These are phyloP conservation scores for Acanthamoeba royreba DNA, from an alignment of 208 protist genomes.

Conservation along the genomic window DNA sequence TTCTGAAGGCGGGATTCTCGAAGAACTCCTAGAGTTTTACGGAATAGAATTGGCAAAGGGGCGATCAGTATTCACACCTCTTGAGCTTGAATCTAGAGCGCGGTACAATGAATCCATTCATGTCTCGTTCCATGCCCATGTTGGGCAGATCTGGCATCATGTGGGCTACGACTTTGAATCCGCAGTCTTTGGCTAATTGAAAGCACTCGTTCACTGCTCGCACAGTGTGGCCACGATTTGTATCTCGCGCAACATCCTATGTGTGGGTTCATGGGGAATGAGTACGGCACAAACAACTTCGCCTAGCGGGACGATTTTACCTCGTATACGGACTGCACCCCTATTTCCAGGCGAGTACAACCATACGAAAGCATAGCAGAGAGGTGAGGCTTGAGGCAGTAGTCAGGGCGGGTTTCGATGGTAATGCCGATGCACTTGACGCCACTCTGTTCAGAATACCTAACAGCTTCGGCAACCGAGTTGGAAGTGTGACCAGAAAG, in stretches of 20 bases:
- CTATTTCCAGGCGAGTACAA: slow-evolving; percentile 98
- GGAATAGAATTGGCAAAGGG: too few relatives aligned
- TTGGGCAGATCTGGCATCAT: slow-evolving; percentile 99
- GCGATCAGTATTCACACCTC: too few relatives aligned
- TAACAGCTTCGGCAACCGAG: slow-evolving; percentile 73
- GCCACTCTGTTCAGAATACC: slow-evolving; percentile 88
- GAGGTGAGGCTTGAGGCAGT: slow-evolving; percentile 90
- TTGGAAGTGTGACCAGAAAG: slow-evolving; percentile 82
- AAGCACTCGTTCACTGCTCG: slow-evolving; percentile 91
- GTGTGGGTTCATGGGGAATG: too few relatives aligned
- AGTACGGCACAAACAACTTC: slow-evolving; percentile 90
- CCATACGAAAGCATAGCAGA: slow-evolving; percentile 79
- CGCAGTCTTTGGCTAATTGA: slow-evolving; percentile 93
- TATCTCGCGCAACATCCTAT: slow-evolving; percentile 86
- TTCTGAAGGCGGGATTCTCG: slow-evolving; percentile 91
- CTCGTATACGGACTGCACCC: slow-evolving; percentile 97
- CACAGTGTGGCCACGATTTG: slow-evolving; percentile 94
- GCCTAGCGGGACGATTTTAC: slow-evolving; percentile 82
- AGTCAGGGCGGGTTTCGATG: slow-evolving; percentile 98
- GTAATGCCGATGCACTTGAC: slow-evolving; percentile 98
- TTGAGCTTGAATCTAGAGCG: too few relatives aligned
- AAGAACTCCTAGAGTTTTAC: slow-evolving; percentile 90
- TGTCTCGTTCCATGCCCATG: slow-evolving; percentile 90
- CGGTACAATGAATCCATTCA: slow-evolving; percentile 85
- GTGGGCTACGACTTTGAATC: slow-evolving; percentile 98